Base-by-base conservation (phyloP, 1,284 basidiomycete genomes). In the Omphalotus olearius region DNA sequence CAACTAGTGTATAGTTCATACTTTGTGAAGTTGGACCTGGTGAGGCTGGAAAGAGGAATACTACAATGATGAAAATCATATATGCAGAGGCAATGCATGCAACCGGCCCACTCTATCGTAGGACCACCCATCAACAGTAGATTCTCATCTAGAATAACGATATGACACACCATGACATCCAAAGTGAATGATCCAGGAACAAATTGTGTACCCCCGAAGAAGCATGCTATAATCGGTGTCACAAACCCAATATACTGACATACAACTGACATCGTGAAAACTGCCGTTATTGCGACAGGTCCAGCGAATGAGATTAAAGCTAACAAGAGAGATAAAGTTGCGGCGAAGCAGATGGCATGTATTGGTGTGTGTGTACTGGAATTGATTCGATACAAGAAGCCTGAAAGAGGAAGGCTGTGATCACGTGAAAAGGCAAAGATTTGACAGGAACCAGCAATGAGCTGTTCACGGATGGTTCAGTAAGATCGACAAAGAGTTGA, bases 1-100 rank as follows among this genome's bases (percentile, higher is more conserved):
- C 46, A 3, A 49, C 47, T 4, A 54, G 50, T 17, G 56, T 59
- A 40, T 61, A 61, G 44, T 61, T 61, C 60, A 61, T 59, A 43
- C 39, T 56, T 16, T 44, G 25, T n/a, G 47, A 36, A 7, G 14
- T 35, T 30, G 59, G 50, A 6, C 18, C 50, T 28, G 58, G 57
- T 6, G 52, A 45, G 1, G 57, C 48, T 5, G 62, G 62, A 38
- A 63, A 63, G 30, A 62, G 44, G 49, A 63, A 60, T 6, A 63
- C 57, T 25, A 63, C 28, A 16, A 59, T 59, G 59, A 62, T 63
- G 42, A 63, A 57, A 4, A 57, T 51, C 60, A 63, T 62, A 38
- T 59, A 62, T 3, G 53, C 50, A 0, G 54, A 53, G 0, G 61
- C 60, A 11, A 60, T 43, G 40, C 55, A 56, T 13, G 61, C 35